Base-by-base conservation (phyloP, 164 flowering plant species). In the Piper longum region DNA sequence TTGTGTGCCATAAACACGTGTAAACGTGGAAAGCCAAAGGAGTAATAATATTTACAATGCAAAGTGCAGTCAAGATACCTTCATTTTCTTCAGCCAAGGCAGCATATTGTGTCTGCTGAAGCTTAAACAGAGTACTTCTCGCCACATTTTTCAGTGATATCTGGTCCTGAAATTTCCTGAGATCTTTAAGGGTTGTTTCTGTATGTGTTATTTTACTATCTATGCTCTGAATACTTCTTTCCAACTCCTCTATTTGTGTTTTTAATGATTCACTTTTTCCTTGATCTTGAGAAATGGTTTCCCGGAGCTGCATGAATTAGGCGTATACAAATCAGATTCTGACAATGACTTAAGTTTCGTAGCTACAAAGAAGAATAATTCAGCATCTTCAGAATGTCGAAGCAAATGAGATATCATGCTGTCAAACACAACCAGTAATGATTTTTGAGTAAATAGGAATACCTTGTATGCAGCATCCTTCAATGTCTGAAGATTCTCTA, bases 381-480 rank as follows among this genome's bases (percentile, higher is more conserved):
- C 36, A 26, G 36, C 36, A 26, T 26, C 36, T 26, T 26, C 36
- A 26, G 36, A 26, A 26, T 26, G 36, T 26, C 36, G 0, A 56
- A 56, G 26, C 5, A 4, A 17, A 6, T 3, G 3, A 56, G 19
- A 16, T 3, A 16, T 4, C 5, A 17, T 56, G 17, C 11, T 7
- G 7, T 56, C 17, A 19, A 17, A 56, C 16, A 41, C 14, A 60
- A 43, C 42, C 13, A 11, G 48, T 16, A 43, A 57, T 26, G 16
- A 5, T 41, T 11, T 7, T n/a, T 19, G 43, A 64, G 62, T 44
- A 7, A 58, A 41, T 69, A 26, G 54, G 39, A 45, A 44, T 54
- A 89, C 99, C 96, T 88, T 88, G 67, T 76, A 90, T 14, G 99
- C 99, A 67, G 88, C 87, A 82, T 93, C 95, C 77, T 88, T 90